phyloP scores from a whole-genome alignment of 2,329 filamentous ascomycete genomes.

The Sporothrix dimorphospora region DNA sequence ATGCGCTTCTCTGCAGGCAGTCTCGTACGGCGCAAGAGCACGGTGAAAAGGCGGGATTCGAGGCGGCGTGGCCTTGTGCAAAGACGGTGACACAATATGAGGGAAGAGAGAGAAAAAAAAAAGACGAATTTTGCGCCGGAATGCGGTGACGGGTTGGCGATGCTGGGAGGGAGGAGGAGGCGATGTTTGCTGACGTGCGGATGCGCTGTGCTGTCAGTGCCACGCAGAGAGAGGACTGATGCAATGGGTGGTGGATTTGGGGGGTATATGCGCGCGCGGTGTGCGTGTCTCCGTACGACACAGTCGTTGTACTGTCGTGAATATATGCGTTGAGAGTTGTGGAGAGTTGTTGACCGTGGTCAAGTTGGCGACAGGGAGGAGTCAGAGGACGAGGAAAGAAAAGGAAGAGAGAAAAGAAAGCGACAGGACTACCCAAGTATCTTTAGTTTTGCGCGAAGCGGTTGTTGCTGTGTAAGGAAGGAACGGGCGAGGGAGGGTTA shows the following conservation, averaged over 20 bases:
- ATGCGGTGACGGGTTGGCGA: constrained; percentile 2
- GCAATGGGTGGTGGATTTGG: neutral
- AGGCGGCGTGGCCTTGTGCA: neutral
- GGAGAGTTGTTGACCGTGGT: neutral
- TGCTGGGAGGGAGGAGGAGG: neutral
- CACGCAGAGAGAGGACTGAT: neutral
- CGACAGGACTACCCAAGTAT: neutral
- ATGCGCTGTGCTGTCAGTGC: constrained; percentile 19
- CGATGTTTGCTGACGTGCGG: constrained; percentile 14
- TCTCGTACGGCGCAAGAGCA: constrained; percentile 5
- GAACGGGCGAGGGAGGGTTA: constrained; percentile 29
- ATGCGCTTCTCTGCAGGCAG: neutral
- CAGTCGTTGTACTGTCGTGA: constrained; percentile 7
- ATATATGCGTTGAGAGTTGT: neutral
- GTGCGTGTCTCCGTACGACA: constrained; percentile 12
- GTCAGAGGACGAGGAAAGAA: neutral
- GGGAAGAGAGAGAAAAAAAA: too few species aligned
- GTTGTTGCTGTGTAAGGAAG: constrained; percentile 14
- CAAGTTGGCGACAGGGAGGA: constrained; percentile 18
- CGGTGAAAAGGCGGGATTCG: neutral
- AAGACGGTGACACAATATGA: neutral
- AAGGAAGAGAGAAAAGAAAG: neutral
- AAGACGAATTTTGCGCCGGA: neutral
- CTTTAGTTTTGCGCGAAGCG: constrained; percentile 1
- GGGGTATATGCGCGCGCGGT: constrained; percentile 4